Base-by-base conservation (phyloP, 164 flowering plant genomes). In the Aristolochia fimbriata region DNA sequence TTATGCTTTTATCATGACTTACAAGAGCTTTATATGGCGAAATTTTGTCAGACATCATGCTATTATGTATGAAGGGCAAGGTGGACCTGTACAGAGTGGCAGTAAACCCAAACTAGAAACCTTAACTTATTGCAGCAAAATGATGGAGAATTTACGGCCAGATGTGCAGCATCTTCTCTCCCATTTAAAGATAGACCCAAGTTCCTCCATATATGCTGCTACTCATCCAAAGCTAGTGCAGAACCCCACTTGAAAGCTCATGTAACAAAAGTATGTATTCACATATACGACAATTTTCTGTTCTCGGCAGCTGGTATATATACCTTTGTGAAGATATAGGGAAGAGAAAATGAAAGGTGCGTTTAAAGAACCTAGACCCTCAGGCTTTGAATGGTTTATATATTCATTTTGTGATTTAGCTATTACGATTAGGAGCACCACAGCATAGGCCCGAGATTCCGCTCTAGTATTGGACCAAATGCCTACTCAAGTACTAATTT, bases 1-100 rank as follows among this genome's bases (percentile, higher is more conserved):
- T 10, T 47, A 33, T 7, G 27, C 47, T 54, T 3, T 19, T 6
- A 46, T 16, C 11, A 12, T 12, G 16, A 53, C 6, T 51, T 25
- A 48, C 62, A 46, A 23, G 55, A 2, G 55, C 41, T 68, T 41
- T 63, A 15, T 59, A 58, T 37, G 47, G 19, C n/a, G 52, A 15
- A 6, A 17, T 17, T 20, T 49, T 10, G 52, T 62, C 85, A 94
- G 99, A 31, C 93, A 94, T 73, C 99, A 94, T 66, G 73, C 83
- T 22, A 77, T 91, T 54, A 86, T 90, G 59, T 94, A 88, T 59
- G 99, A 94, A 77, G 97, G 99, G 37, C 97, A 93, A 64, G 95
- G 95, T 62, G 96, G 98, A 19, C 87, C 99, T 19, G 99, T 93
- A 55, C 94, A 86, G 75, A 62, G 80, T 43, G 82, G 43, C 70